Evolutionary conservation across 345 rosid species (phyloP).

Genomic region (Populus tremula): DNA sequence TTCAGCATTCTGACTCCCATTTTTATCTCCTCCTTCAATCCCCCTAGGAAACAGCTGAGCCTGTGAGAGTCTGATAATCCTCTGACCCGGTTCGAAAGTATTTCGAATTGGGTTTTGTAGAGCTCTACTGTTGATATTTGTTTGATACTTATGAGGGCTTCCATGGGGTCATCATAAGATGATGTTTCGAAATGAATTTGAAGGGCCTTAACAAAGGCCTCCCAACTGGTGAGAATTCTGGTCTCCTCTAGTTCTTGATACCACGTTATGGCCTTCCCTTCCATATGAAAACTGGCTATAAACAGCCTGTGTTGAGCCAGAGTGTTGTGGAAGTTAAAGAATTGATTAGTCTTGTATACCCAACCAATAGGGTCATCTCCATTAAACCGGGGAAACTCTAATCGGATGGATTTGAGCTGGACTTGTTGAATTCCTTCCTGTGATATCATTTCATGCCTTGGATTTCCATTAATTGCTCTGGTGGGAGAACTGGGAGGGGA

Average conservation of each 20-base stretch:
- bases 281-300: not conserved
- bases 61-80: too few species aligned
- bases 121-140: too few species aligned
- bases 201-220: not conserved
- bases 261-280: not conserved
- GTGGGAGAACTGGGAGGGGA: too few species aligned
- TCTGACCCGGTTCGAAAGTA: too few species aligned
- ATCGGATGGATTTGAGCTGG: rapidly evolving
- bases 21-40: rapidly evolving
- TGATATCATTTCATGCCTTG: too few species aligned
- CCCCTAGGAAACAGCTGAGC: too few species aligned
- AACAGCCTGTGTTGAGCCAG: not conserved
- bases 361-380: not conserved
- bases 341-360: not conserved
- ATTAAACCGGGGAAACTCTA: too few species aligned
- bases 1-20: too few species aligned
- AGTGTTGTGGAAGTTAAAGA: not conserved
- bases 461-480: too few species aligned
- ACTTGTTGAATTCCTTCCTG: not conserved
- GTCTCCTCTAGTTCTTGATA: not conserved
- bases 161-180: not conserved
- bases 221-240: rapidly evolving
- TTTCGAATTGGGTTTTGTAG: too few species aligned
- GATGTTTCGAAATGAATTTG: not conserved
- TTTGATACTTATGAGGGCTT: not conserved